A percentile compares a stretch with the other conserved stretches of the same genome.
Evolutionary conservation across 2,329 filamentous ascomycete species (phyloP).

Genomic region (Diaporthe sp.): DNA sequence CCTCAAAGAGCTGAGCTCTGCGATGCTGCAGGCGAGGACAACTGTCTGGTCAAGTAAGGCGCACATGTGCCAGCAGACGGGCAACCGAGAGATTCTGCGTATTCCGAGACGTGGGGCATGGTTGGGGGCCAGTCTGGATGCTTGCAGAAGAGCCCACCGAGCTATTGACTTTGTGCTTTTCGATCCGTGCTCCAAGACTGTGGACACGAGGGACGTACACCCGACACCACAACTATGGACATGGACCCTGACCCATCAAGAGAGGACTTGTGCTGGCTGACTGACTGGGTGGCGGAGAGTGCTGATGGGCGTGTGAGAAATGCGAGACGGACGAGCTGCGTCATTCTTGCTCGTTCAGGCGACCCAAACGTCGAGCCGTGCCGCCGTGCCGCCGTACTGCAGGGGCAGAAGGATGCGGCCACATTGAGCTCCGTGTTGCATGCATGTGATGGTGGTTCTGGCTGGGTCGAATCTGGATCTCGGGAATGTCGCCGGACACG

Average conservation of each 20-base stretch:
- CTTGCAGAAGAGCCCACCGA: constrained; percentile 1
- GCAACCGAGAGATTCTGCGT: neutral
- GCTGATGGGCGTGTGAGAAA: neutral
- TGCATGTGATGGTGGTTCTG: neutral
- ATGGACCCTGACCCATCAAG: neutral
- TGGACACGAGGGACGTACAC: neutral
- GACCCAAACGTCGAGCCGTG: constrained; percentile 17
- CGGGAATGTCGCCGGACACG: neutral
- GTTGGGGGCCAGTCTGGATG: neutral
- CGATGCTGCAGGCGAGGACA: neutral
- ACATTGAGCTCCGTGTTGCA: constrained; percentile 9
- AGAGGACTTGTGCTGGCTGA: neutral
- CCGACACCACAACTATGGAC: neutral
- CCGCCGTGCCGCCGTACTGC: constrained; percentile 22
- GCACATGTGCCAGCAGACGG: neutral
- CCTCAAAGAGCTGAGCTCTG: neutral
- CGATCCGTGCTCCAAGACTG: neutral
- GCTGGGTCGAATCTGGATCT: neutral
- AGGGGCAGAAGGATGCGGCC: constrained; percentile 26
- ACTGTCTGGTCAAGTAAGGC: neutral
- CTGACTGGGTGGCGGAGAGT: neutral
- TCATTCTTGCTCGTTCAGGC: constrained; percentile 12
- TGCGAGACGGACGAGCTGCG: constrained; percentile 16
- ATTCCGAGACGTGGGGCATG: neutral
- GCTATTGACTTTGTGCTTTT: neutral